phyloP scores from a whole-genome alignment of 2,329 filamentous ascomycete species.

The Thelonectria olida region DNA sequence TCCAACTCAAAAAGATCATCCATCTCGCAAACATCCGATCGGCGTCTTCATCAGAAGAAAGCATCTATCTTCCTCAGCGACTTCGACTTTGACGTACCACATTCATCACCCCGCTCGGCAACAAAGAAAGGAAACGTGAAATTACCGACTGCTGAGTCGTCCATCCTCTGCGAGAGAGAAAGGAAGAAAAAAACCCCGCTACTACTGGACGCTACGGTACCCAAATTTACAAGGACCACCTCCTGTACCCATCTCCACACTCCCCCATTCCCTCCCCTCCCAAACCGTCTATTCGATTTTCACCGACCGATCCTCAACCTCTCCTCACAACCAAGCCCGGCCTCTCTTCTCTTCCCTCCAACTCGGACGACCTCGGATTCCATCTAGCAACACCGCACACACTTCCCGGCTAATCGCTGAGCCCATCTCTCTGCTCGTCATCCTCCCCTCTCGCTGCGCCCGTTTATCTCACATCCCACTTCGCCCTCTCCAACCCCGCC shows the following conservation, averaged over 20 bases:
- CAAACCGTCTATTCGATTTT: constrained; percentile 19
- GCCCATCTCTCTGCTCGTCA: background rate
- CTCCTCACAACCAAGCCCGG: background rate
- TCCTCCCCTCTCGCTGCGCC: background rate
- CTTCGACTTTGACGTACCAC: background rate
- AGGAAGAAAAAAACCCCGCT: background rate
- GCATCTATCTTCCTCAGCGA: too few relatives aligned
- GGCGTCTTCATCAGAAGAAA: too few relatives aligned
- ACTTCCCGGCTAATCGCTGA: too few relatives aligned
- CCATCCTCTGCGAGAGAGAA: background rate
- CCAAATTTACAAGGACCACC: constrained; percentile 5
- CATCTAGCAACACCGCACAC: background rate
- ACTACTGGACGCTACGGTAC: background rate
- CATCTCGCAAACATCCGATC: too few relatives aligned
- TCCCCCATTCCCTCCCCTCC: background rate
- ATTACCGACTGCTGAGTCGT: background rate
- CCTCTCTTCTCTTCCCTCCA: background rate
- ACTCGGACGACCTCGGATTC: background rate
- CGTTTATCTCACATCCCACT: constrained; percentile 9
- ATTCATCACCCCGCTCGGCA: background rate
- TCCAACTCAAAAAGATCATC: too few relatives aligned
- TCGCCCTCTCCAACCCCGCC: constrained; percentile 22
- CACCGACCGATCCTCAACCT: constrained; percentile 14
- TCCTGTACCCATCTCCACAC: constrained; percentile 16
- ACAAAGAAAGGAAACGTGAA: background rate